Percentiles rank a stretch among this genome's conserved stretches.
Evolutionary conservation across 257 asterid species (phyloP).

Genomic region (Scutellaria minor): DNA sequence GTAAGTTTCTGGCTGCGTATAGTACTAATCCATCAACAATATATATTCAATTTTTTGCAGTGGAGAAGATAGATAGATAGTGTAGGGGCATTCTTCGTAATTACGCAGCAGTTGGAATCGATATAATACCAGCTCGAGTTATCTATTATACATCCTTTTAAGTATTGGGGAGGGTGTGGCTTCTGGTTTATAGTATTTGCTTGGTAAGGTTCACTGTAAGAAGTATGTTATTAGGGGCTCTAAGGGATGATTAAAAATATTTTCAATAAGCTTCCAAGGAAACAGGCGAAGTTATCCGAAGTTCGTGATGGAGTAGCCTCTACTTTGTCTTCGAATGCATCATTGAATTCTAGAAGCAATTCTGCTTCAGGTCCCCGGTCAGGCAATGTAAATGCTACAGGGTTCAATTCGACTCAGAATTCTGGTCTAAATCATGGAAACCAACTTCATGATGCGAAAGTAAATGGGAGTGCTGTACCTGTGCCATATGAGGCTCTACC

Average conservation of each 20-base stretch:
- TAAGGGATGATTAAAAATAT: conserved; percentile 74
- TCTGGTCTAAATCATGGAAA: conserved; percentile 47
- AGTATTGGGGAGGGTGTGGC: conserved; percentile 27
- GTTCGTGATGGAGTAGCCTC: conserved; percentile 73
- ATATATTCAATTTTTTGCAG: conserved; percentile 22
- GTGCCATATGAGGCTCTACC: conserved; percentile 75
- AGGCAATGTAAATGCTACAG: conserved; percentile 46
- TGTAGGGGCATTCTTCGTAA: conserved; percentile 18
- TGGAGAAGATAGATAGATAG: conserved; percentile 40
- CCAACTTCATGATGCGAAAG: conserved; percentile 42
- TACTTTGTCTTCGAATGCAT: conserved; percentile 46
- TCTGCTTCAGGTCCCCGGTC: conserved; percentile 43
- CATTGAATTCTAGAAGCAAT: conserved; percentile 54
- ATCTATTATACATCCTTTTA: neutral
- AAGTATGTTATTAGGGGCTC: conserved; percentile 38
- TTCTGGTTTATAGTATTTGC: conserved; percentile 24
- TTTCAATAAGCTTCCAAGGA: conserved; percentile 77
- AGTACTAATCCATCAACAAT: conserved; percentile 28
- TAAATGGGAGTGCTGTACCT: conserved; percentile 56
- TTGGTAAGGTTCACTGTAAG: conserved; percentile 29
- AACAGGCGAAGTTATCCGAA: conserved; percentile 66
- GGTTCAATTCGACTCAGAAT: conserved; percentile 44
- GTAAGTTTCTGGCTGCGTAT: conserved; percentile 34
- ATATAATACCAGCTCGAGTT: conserved; percentile 30
- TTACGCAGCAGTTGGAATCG: conserved; percentile 14